phyloP scores from a whole-genome alignment of 345 rosid genomes.

The Citrus inodora region DNA sequence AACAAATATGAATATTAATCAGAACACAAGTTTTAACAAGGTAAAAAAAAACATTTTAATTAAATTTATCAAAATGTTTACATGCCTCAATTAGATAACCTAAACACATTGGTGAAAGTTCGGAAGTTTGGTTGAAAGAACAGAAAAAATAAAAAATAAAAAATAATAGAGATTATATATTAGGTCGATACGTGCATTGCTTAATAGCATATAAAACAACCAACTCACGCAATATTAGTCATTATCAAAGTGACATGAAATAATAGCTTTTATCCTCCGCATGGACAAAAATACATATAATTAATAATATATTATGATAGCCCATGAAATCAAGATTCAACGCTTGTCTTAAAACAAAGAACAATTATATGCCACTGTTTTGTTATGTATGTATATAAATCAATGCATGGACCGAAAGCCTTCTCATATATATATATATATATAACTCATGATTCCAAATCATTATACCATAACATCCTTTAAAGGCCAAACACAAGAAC shows the following conservation, averaged over 20 bases:
- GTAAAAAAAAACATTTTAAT: too few species aligned
- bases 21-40: too few species aligned
- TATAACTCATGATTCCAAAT: background rate
- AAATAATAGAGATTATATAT: background rate
- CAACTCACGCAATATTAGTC: background rate
- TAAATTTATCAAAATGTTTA: too few species aligned
- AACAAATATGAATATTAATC: too few species aligned
- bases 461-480: background rate
- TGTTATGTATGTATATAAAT: too few species aligned
- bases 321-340: background rate
- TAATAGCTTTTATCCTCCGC: background rate
- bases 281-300: background rate
- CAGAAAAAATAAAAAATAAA: too few species aligned
- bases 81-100: background rate
- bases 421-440: background rate
- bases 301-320: background rate
- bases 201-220: background rate
- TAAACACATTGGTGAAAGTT: background rate
- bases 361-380: background rate
- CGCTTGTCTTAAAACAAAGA: background rate
- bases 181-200: background rate
- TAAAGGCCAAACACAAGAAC: background rate
- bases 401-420: background rate
- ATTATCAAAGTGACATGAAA: background rate
- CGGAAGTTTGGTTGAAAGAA: rapidly evolving